Evolutionary conservation across 176 grass and related monocot genomes (phyloP), one percentile per base, ranked within the genome.

Genomic region (Cocos nucifera): DNA sequence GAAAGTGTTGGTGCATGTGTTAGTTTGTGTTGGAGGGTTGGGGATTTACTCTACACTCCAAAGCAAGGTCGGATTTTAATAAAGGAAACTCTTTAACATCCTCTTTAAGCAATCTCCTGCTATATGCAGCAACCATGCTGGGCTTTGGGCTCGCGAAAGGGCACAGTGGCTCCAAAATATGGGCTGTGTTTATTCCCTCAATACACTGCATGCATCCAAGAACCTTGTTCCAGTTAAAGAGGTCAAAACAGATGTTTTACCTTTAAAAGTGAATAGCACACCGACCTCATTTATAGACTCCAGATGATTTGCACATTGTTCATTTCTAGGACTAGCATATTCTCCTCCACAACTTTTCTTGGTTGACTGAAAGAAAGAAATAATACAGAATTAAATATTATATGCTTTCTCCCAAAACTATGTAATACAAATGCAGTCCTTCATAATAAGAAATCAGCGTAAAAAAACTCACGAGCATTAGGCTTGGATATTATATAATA

Each of bases 91-190:
- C 49, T 30, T 65, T 49, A 12, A 5, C 6, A 17, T 69, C 17
- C 18, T 63, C 56, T 69, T 62, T 23, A 19, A 64, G 49, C 59
- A 69, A 25, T 51, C 50, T 50, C 44, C 65, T 70, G n/a, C 28
- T 17, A 5, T 51, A 17, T 2, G 14, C 4, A 6, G 59, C 58
- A 69, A 63, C 49, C 55, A 56, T 22, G 51, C n/a, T 9, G 0
- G n/a, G 17, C 4, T 9, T 49, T 29, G 61, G 49, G 52, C 63
- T 49, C 0, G 67, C 79, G 3, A 67, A 58, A 9, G 68, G 76
- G 63, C 84, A 87, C 15, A 76, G 4, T 22, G 84, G 84, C 71
- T 87, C 84, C 1, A 87, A 64, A 61, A 87, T 83, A 35, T 87
- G 84, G 2, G 65, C 75, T 4, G 69, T 58, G 67, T 87, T 87